phyloP scores from a whole-genome alignment of 2,329 filamentous ascomycete genomes.

The Rhynchosporium agropyri region DNA sequence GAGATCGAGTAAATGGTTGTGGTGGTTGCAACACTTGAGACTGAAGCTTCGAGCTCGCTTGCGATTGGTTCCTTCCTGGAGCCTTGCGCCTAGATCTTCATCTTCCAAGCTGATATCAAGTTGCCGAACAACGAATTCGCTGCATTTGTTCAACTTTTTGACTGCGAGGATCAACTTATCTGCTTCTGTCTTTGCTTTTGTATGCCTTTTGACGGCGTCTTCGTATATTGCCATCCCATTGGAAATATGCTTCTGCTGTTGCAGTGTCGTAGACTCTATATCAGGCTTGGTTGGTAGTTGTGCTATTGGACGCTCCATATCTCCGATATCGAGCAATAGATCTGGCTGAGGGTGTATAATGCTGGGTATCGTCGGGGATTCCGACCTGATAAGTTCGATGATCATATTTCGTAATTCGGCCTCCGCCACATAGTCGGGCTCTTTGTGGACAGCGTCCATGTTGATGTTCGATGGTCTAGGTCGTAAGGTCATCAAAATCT shows the following conservation, averaged over 20 bases:
- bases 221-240: constrained; percentile 4
- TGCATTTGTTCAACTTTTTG: neutral
- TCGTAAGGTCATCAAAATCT: neutral
- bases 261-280: neutral
- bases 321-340: neutral
- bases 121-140: constrained; percentile 4
- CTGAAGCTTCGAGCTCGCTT: constrained; percentile 25
- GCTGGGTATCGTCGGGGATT: neutral
- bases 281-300: neutral
- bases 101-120: neutral
- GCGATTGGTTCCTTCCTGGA: constrained; percentile 23
- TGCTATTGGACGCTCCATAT: neutral
- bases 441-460: neutral
- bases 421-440: neutral
- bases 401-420: neutral
- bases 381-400: too few relatives aligned
- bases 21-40: constrained; percentile 1
- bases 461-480: neutral
- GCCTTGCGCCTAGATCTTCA: constrained; percentile 12
- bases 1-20: constrained; percentile 5
- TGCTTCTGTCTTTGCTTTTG: neutral
- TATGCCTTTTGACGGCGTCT: neutral
- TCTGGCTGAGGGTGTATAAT: neutral
- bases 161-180: neutral
- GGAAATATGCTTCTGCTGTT: neutral